A percentile compares a stretch with the other conserved stretches of the same genome.
These are phyloP conservation scores for Syncephalastrum sp. DNA, from an alignment of 371 early-diverging fungal species.

Conservation along the genomic window DNA sequence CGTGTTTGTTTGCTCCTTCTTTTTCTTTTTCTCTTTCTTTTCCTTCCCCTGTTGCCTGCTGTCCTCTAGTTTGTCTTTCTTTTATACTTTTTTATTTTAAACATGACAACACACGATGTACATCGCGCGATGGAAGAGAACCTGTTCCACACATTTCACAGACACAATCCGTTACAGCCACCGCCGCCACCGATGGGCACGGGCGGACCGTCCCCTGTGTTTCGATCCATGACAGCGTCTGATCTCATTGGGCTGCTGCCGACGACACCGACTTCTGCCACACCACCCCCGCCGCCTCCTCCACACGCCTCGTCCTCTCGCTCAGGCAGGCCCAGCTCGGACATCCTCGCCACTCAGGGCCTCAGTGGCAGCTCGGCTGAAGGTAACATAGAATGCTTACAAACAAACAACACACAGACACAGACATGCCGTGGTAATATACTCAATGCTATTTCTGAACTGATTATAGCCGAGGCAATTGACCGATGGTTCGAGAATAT, in stretches of 20 bases:
- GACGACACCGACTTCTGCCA: slow-evolving; percentile 2
- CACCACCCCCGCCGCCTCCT: slow-evolving; percentile 7
- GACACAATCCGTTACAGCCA: slow-evolving; percentile 18
- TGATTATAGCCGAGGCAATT: slow-evolving; percentile 68
- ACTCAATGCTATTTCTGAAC: background rate
- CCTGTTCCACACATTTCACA: slow-evolving; percentile 33
- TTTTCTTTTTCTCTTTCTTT: slow-evolving; percentile 18
- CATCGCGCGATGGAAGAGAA: slow-evolving; percentile 37
- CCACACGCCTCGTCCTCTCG: background rate
- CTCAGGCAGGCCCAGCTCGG: slow-evolving; percentile 22
- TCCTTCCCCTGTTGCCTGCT: slow-evolving; percentile 20
- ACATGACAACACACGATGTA: slow-evolving; percentile 32
- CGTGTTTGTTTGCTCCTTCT: slow-evolving; percentile 6
- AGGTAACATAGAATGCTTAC: slow-evolving; percentile 18
- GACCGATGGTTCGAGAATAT: slow-evolving; percentile 93
- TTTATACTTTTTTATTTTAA: background rate
- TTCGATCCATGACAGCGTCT: slow-evolving; percentile 36
- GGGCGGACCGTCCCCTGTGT: slow-evolving; percentile 12
- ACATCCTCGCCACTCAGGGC: slow-evolving; percentile 31
- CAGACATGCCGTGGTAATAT: background rate
- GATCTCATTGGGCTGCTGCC: slow-evolving; percentile 27
- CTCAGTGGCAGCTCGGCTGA: slow-evolving; percentile 28
- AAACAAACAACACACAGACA: too few species aligned
- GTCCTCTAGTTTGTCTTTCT: background rate
- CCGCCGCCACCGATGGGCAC: slow-evolving; percentile 6